Percentiles rank a stretch among this genome's conserved stretches.
Conservation (phyloP, 805 yeast genomes). For the Ogataea trehalophila region DNA sequence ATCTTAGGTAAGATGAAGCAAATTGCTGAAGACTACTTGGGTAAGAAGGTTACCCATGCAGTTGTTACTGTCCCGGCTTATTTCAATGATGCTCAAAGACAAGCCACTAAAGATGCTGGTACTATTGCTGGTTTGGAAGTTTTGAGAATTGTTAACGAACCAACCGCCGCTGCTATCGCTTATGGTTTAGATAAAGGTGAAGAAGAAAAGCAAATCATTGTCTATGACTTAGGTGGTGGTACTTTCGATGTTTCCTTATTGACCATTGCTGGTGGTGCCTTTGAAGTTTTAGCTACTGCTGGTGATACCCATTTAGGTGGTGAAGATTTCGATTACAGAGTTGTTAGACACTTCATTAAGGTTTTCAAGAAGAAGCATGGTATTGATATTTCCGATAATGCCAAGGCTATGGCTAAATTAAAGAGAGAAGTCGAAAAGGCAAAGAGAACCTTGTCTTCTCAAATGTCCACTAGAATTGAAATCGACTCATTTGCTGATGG, state of each 20-base stretch:
- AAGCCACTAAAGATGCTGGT: slow-evolving; percentile 93
- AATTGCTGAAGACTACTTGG: slow-evolving; percentile 88
- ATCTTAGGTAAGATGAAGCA: slow-evolving; percentile 85
- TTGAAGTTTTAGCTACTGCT: slow-evolving; percentile 77
- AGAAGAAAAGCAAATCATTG: slow-evolving; percentile 84
- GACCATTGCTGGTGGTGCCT: slow-evolving; percentile 75
- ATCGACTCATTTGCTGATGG: slow-evolving; percentile 94
- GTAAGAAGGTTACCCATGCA: slow-evolving; percentile 79
- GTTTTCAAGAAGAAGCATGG: slow-evolving; percentile 89
- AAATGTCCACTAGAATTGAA: slow-evolving; percentile 93
- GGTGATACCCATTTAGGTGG: slow-evolving; percentile 87
- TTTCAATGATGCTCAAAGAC: slow-evolving; percentile 91
- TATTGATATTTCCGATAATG: slow-evolving; percentile 75
- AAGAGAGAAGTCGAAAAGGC: slow-evolving; percentile 99
- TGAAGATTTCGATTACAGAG: slow-evolving; percentile 73
- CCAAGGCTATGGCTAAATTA: slow-evolving; percentile 85
- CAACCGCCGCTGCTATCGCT: slow-evolving; percentile 97
- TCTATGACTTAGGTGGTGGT: slow-evolving; percentile 97
- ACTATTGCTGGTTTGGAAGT: slow-evolving; percentile 86
- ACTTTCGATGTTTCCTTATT: slow-evolving; percentile 80
- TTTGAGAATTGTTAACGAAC: slow-evolving; percentile 86
- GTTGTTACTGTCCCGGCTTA: slow-evolving; percentile 93
- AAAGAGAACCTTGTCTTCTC: slow-evolving; percentile 91
- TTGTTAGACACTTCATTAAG: slow-evolving; percentile 84
- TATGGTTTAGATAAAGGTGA: slow-evolving; percentile 84